These are phyloP conservation scores for Tothia fuscella DNA, from an alignment of 2,329 filamentous ascomycete genomes.

Conservation along the genomic window DNA sequence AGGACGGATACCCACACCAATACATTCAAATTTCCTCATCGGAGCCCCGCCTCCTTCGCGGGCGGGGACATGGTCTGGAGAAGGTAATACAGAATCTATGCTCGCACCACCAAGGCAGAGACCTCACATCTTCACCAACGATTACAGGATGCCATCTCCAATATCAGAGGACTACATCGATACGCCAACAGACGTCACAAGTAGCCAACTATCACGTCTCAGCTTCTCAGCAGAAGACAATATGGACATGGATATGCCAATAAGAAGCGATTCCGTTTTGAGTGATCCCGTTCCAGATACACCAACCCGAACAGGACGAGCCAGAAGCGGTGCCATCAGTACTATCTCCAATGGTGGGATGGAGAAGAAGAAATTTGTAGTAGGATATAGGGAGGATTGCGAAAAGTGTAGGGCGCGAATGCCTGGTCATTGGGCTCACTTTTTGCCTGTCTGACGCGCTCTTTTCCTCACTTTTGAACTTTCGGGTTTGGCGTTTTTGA, in stretches of 20 bases:
- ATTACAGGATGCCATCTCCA: constrained; percentile 27
- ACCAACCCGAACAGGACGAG: constrained; percentile 19
- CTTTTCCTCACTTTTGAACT: too few relatives aligned
- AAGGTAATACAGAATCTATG: constrained; percentile 18
- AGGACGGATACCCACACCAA: constrained; percentile 28
- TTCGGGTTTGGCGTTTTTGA: too few relatives aligned
- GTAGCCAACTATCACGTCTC: constrained; percentile 26
- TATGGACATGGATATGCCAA: constrained; percentile 23
- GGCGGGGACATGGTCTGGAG: background rate
- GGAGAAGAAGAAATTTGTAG: constrained; percentile 29
- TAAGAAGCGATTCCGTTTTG: background rate
- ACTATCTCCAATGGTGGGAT: constrained; percentile 16
- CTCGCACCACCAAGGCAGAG: constrained; percentile 12
- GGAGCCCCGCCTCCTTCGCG: constrained; percentile 11
- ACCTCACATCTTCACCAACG: background rate
- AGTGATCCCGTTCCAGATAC: constrained; percentile 15
- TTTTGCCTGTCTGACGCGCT: constrained; percentile 18
- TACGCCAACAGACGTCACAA: constrained; percentile 24
- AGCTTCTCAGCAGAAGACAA: constrained; percentile 17
- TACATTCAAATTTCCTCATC: constrained; percentile 25
- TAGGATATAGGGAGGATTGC: constrained; percentile 39
- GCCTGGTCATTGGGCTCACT: constrained; percentile 40
- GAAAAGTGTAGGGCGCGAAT: constrained; percentile 35
- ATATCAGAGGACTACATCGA: constrained; percentile 27
- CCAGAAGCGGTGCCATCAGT: constrained; percentile 26